Base-by-base conservation (phyloP, 805 yeast species). In the Yamadazyma insecticola region DNA sequence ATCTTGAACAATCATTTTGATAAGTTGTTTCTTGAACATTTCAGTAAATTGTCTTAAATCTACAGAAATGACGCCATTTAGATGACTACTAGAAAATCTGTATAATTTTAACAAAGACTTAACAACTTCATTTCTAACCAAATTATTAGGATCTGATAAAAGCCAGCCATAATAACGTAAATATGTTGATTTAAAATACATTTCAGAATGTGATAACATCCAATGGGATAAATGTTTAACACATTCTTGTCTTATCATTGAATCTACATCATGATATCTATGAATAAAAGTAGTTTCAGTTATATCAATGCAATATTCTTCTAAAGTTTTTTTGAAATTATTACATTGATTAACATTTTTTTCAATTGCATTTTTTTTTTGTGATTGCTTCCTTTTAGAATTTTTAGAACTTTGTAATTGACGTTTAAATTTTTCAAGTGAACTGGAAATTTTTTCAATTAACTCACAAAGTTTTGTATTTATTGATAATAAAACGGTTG, bases 121-220 rank as follows among this genome's bases (percentile, higher is more conserved):
- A 16, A 82, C 49, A 2, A 78, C 88, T 43, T 83, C 87, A 6
- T 66, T 50, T 43, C 95, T 69, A 1, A 85, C 94, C 3, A 50
- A 40, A 8, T 71, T 54, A 11, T 73, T 69, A 2, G 75, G 63
- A 48, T 88, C 96, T n/a, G 89, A 78, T 24, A 89, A 59, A 20
- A 85, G 63, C 94, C 94, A 83, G 4, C 95, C 95, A 47, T 83
- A 70, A 53, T 83, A 85, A 40, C 88, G 72, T 40, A 87, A 64
- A 47, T 78, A 85, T 1, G 78, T 63, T 9, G 81, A 78, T 38
- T 76, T 82, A 41, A 82, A 71, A 46, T 83, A 87, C 32, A 67
- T 59, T 35, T 81, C 88, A 0, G 95, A 94, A 39, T 72, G 72
- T 5, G 59, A 49, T n/a, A 70, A 66, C 58, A 85, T 82, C 85